These are phyloP conservation scores for Ophiosphaerella korrae DNA, from an alignment of 2,329 filamentous ascomycete genomes.

Conservation along the genomic window DNA sequence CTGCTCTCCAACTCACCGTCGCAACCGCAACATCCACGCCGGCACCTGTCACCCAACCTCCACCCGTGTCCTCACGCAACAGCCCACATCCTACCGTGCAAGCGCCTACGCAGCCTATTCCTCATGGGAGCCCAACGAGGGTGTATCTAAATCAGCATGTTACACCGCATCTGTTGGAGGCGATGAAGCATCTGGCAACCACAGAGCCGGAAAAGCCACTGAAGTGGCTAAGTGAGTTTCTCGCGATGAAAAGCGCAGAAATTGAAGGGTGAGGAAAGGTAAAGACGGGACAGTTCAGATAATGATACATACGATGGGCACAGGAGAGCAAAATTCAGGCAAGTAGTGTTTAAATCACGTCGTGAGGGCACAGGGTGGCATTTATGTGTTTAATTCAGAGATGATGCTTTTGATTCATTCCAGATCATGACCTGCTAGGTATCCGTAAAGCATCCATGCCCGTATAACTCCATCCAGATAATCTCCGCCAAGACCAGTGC, in stretches of 20 bases:
- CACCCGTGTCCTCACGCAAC: conserved; percentile 38
- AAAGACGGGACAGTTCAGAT: neutral
- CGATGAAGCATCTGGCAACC: conserved; percentile 58
- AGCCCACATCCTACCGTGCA: conserved; percentile 41
- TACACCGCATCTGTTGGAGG: conserved; percentile 57
- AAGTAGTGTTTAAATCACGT: conserved; percentile 12
- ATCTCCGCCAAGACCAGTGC: conserved; percentile 30
- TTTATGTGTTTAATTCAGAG: conserved; percentile 29
- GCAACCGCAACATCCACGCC: conserved; percentile 18
- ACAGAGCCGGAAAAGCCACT: conserved; percentile 58
- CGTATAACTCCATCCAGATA: conserved; percentile 44
- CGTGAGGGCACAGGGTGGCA: conserved; percentile 7
- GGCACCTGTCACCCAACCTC: conserved; percentile 15
- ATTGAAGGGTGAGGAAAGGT: conserved; percentile 47
- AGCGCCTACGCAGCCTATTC: conserved; percentile 45
- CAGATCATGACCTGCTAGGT: conserved; percentile 43
- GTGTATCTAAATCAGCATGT: conserved; percentile 57
- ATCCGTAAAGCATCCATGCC: conserved; percentile 44
- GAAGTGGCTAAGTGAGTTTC: conserved; percentile 55
- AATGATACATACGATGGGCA: neutral
- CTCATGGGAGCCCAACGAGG: conserved; percentile 55
- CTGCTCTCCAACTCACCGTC: conserved; percentile 8
- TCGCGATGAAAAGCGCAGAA: conserved; percentile 54
- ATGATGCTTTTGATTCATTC: conserved; percentile 47
- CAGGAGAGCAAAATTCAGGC: conserved; percentile 13